Evolutionary conservation across 441 rosid species (phyloP).

Genomic region (Daphne laureola): DNA sequence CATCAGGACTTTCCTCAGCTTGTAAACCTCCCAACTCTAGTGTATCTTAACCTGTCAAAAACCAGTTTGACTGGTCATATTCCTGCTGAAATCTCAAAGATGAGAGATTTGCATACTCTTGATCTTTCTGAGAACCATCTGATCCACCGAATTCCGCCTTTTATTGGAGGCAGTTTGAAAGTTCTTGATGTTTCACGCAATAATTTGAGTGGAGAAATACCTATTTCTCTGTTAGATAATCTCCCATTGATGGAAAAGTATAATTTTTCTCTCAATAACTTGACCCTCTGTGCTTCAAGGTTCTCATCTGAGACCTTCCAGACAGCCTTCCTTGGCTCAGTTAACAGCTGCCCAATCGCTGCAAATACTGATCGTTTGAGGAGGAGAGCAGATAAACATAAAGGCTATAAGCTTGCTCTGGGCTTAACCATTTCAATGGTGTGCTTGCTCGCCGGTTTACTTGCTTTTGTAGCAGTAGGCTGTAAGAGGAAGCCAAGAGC

Average conservation of each 20-base stretch:
- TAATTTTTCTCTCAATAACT: conserved; percentile 89
- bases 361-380: conserved; percentile 57
- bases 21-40: conserved; percentile 37
- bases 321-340: conserved; percentile 53
- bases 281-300: conserved; percentile 59
- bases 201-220: conserved; percentile 76
- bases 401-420: conserved; percentile 54
- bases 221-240: conserved; percentile 38
- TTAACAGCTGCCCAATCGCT: conserved; percentile 80
- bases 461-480: conserved; percentile 61
- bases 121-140: conserved; percentile 81
- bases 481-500: conserved; percentile 44
- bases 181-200: conserved; percentile 67
- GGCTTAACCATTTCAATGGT: conserved; percentile 58
- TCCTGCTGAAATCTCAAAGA: conserved; percentile 43
- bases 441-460: conserved; percentile 54
- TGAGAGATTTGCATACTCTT: conserved; percentile 42
- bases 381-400: conserved; percentile 35
- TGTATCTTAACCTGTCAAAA: conserved; percentile 71
- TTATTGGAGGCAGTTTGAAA: conserved; percentile 38
- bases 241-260: conserved; percentile 55
- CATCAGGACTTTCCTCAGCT: conserved; percentile 50
- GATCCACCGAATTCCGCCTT: conserved; percentile 44
- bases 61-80: conserved; percentile 56
- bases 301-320: conserved; percentile 37